Evolutionary conservation across 1,139 yeast genomes (phyloP), one percentile per base, ranked within the genome.

Genomic region (Yamadazyma sp.): DNA sequence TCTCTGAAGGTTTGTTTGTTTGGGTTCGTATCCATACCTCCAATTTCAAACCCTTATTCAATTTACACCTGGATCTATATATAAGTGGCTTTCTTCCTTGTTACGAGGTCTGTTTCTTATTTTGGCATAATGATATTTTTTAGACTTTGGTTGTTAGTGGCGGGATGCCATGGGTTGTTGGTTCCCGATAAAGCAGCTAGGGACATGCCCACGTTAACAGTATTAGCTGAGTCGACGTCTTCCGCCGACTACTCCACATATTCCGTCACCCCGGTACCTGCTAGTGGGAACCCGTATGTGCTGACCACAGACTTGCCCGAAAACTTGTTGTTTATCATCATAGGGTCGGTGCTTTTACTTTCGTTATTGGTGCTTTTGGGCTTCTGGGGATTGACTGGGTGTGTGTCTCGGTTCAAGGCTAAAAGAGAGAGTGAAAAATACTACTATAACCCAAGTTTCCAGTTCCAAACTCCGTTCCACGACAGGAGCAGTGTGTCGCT

Each of bases 281-380:
- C 43, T 11, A 31, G 23, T 4, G 14, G 37, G 9, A 65, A 69
- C 44, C 79, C 79, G 7, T 72, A 56, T 42, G 53, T 72, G 7
- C 37, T 43, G 9, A 36, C 39, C n/a, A 41, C 62, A 4, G 39
- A 43, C 3, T 49, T 62, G 32, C 66, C 71, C 0, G 53, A 58
- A 26, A 68, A 69, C 26, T 54, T 75, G 15, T 68, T 74, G n/a
- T 74, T 75, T 49, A 68, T 74, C 16, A 56, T 70, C 1, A 58
- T 70, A 9, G 79, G 77, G 1, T 61, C 61, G 0, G 53, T 71
- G 8, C 41, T 73, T 2, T 60, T 61, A 3, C 50, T 61, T 5
- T 22, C 62, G 2, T 42, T 69, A 4, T 32, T 59, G 9, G 44
- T 54, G 6, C 34, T 64, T 2, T 39, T 58, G 2, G 18, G 49